Conservation (phyloP, 768 basidiomycete species). For the Suillus bovinus region DNA sequence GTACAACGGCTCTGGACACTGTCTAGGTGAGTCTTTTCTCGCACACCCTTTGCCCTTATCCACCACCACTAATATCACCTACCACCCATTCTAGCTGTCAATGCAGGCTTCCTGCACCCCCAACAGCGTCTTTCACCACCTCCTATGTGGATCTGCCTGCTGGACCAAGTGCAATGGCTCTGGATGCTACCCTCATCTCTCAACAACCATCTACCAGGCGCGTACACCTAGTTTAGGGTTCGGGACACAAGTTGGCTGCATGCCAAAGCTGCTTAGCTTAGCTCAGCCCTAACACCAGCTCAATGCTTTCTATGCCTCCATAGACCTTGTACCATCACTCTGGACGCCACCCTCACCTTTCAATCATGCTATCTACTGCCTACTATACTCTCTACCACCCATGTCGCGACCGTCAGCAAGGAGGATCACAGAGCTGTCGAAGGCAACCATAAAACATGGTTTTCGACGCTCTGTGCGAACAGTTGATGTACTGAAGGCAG, state of each 20-base stretch:
- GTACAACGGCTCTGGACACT: no score
- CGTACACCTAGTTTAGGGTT: no score
- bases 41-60: neutral
- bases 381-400: no score
- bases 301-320: no score
- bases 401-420: neutral
- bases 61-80: neutral
- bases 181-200: no score
- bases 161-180: neutral
- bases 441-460: neutral
- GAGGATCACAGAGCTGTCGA: neutral
- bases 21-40: neutral
- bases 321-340: no score
- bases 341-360: no score
- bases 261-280: no score
- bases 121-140: neutral
- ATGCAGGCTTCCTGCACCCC: neutral
- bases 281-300: no score
- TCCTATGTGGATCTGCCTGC: neutral
- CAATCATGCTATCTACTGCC: no score
- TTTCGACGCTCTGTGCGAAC: neutral
- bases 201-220: no score
- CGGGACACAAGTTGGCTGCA: no score
- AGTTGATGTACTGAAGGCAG: neutral
- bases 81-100: neutral